Evolutionary conservation across 108 stramenopile species (phyloP), one percentile per base, ranked within the genome.

Genomic region (Pinguiococcus pyrenoidosus): DNA sequence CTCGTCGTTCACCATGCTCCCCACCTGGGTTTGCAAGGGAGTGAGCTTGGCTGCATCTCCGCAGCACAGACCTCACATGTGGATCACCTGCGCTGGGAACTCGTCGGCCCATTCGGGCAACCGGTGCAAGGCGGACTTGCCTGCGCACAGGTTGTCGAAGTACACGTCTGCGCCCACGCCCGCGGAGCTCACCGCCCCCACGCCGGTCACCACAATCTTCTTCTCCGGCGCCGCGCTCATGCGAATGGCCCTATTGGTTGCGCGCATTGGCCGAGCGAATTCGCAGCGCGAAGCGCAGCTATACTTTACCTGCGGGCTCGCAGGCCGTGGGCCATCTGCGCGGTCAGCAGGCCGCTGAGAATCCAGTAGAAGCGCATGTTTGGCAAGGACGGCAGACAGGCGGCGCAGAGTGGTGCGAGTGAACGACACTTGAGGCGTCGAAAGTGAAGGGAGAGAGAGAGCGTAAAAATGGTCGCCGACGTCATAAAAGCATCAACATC

Each of bases 121-220:
- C 14, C 45, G 52, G 32, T 45, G 24, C 9, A 65, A 29, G 17
- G 60, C 64, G 29, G 12, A 62, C 32, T 47, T 56, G 6, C 64
- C 64, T 13, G 42, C 64, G 8, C 60, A 59, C 29, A 65, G 45
- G 9, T 53, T 54, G 13, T 48, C 20, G 43, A 47, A 65, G 33
- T 49, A 37, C 25, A 16, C 21, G 37, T 65, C 60, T 14, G 53
- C 24, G 5, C 64, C 64, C 21, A 55, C 34, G 3, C 54, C 64
- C n/a, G 62, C 58, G 3, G 60, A 28, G 1, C 54, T 50, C 6
- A 65, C 37, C 1, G 60, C 59, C 14, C 64, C 64, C 9, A 65
- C 44, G 2, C 64, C 64, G 22, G 64, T 65, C 20, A 65, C 46
- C 0, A 65, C 64, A 17, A 65, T 62, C 64, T 65, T 49, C n/a